Conservation (phyloP, 2,329 filamentous ascomycete species). For the Grosmannia clavigera region DNA sequence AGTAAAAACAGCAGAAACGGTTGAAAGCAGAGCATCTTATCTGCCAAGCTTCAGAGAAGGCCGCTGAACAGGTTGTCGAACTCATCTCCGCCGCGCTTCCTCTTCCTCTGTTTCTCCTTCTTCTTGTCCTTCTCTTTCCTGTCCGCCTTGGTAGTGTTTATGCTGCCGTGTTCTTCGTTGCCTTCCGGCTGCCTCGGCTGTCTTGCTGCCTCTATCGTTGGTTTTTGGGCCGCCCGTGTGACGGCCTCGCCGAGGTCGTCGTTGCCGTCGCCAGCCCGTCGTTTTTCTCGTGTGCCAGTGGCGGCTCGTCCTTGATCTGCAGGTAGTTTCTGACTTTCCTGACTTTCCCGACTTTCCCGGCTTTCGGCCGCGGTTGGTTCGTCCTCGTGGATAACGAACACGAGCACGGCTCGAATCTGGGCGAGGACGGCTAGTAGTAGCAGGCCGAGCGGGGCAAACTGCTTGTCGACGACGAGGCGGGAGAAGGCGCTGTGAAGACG, state of each 20-base stretch:
- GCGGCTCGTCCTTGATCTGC: neutral
- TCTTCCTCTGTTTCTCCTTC: slow-evolving; percentile 13
- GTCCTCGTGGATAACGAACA: slow-evolving; percentile 20
- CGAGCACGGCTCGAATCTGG: slow-evolving; percentile 36
- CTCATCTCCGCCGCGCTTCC: slow-evolving; percentile 30
- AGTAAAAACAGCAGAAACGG: neutral
- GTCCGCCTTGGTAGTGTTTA: neutral
- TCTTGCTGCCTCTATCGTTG: neutral
- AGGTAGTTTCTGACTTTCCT: neutral
- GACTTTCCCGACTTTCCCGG: slow-evolving; percentile 7
- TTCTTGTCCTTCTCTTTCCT: neutral
- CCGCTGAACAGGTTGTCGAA: slow-evolving; percentile 63
- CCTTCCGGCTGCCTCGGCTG: neutral
- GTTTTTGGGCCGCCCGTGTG: slow-evolving; percentile 6
- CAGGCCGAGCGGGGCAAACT: slow-evolving; percentile 60
- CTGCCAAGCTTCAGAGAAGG: slow-evolving; percentile 25
- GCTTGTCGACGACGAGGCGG: slow-evolving; percentile 56
- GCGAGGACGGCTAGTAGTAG: slow-evolving; percentile 54
- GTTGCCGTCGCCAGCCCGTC: neutral
- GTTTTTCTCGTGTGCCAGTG: neutral
- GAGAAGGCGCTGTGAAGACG: slow-evolving; percentile 43
- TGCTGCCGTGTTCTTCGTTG: too few relatives aligned
- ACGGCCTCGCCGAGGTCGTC: slow-evolving; percentile 12
- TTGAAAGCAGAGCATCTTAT: neutral
- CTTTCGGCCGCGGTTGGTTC: slow-evolving; percentile 1